Percentiles rank a stretch among this genome's conserved stretches.
phyloP scores from a whole-genome alignment of 1,284 basidiomycete species.

The Leccinum laetum region DNA sequence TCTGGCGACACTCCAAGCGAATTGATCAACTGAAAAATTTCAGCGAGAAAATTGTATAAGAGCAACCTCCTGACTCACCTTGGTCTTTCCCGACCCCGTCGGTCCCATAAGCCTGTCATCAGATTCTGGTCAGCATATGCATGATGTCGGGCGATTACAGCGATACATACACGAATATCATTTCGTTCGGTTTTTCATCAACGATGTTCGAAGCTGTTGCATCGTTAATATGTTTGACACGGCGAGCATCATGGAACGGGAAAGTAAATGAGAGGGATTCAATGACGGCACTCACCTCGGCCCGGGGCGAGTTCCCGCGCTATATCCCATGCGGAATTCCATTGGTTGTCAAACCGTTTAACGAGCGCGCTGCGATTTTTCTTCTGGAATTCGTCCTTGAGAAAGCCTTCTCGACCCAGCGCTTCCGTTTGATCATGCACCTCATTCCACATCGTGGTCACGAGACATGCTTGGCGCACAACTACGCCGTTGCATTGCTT shows the following conservation, averaged over 20 bases:
- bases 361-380: background rate
- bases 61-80: background rate
- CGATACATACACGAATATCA: conserved; percentile 3
- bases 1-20: background rate
- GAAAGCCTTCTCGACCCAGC: background rate
- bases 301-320: background rate
- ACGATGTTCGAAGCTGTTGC: background rate
- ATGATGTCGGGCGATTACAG: background rate
- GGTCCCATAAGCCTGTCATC: conserved; percentile 9
- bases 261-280: background rate
- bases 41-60: background rate
- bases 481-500: background rate
- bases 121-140: too few species aligned
- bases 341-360: conserved; percentile 7
- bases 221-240: background rate
- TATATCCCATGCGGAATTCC: conserved; percentile 1
- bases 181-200: background rate
- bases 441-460: conserved; percentile 16
- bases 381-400: conserved; percentile 4
- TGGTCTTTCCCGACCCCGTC: conserved; percentile 17
- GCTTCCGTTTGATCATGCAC: conserved; percentile 1
- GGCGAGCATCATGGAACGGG: background rate
- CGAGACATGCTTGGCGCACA: conserved; percentile 5
- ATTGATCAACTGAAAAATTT: conserved; percentile 10
- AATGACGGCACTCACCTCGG: background rate